Conservation (phyloP, 768 basidiomycete genomes). For the Mycena olivaceomarginata region DNA sequence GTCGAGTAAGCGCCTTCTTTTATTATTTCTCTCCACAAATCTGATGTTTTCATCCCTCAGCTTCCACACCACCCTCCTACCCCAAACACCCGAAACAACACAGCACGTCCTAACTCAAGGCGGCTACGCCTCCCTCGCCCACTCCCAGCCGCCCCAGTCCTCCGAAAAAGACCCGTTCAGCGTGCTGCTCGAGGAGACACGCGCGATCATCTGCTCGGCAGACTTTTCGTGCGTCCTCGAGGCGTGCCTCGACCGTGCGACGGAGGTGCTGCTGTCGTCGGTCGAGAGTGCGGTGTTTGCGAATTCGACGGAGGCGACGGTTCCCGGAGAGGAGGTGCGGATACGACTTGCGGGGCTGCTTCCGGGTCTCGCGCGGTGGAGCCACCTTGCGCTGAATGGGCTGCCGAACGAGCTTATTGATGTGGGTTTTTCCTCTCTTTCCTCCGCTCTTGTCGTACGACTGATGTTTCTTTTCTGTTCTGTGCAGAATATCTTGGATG, state of each 20-base stretch:
- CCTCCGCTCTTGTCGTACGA: background rate
- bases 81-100: constrained; percentile 82
- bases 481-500: constrained; percentile 74
- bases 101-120: constrained; percentile 83
- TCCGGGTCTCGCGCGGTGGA: constrained; percentile 89
- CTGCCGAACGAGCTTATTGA: constrained; percentile 90
- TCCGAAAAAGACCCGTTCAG: constrained; percentile 72
- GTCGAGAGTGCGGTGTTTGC: constrained; percentile 81
- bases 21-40: constrained; percentile 8
- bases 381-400: constrained; percentile 77
- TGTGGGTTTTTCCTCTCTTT: constrained; percentile 66
- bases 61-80: constrained; percentile 85
- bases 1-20: constrained; percentile 66
- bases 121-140: constrained; percentile 58
- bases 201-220: constrained; percentile 73
- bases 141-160: constrained; percentile 43
- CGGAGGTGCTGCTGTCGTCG: constrained; percentile 76
- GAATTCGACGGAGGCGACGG: constrained; percentile 46
- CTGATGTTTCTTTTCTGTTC: constrained; percentile 16
- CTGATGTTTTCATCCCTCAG: constrained; percentile 56
- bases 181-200: constrained; percentile 82
- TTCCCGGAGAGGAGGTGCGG: constrained; percentile 63
- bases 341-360: constrained; percentile 87
- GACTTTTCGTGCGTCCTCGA: constrained; percentile 86
- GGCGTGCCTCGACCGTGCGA: constrained; percentile 82